Percentiles rank a stretch among this genome's conserved stretches.
Conservation (phyloP, 495 filamentous ascomycete genomes). For the Hypoxylon fragiforme region DNA sequence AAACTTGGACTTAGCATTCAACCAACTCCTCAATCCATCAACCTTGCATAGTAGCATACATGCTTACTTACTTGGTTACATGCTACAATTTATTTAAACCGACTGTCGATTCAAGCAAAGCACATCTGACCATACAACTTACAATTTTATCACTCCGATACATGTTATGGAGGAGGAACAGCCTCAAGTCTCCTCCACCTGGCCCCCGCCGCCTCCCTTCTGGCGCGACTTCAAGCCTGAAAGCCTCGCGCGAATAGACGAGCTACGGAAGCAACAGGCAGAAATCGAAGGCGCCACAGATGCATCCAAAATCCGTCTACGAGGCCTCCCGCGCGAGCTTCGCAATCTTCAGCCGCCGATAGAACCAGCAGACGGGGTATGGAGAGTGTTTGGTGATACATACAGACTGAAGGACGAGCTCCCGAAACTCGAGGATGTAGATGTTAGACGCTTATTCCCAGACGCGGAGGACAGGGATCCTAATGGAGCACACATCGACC, state of each 20-base stretch:
- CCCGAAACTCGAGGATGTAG: constrained; percentile 66
- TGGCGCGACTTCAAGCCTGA: constrained; percentile 84
- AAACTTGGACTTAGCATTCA: no score
- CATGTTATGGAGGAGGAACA: constrained; percentile 50
- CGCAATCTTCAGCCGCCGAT: constrained; percentile 79
- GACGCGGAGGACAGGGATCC: constrained; percentile 43
- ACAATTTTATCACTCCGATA: no score
- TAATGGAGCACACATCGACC: constrained; percentile 61
- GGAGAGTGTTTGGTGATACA: constrained; percentile 71
- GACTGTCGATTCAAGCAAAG: no score
- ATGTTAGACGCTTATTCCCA: constrained; percentile 71
- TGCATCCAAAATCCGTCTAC: constrained; percentile 44
- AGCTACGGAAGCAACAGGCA: constrained; percentile 48
- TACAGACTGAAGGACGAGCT: constrained; percentile 69
- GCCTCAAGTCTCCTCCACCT: constrained; percentile 43
- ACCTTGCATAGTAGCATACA: no score
- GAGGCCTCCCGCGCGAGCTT: constrained; percentile 70
- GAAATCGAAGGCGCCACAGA: constrained; percentile 27
- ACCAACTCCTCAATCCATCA: no score
- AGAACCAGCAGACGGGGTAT: constrained; percentile 70
- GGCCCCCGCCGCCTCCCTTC: constrained; percentile 86
- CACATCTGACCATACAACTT: no score
- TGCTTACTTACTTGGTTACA: no score
- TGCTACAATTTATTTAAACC: no score
- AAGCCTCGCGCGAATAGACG: constrained; percentile 69